These are phyloP conservation scores for Ulmus americana DNA, from an alignment of 331 rosid genomes.

Conservation along the genomic window DNA sequence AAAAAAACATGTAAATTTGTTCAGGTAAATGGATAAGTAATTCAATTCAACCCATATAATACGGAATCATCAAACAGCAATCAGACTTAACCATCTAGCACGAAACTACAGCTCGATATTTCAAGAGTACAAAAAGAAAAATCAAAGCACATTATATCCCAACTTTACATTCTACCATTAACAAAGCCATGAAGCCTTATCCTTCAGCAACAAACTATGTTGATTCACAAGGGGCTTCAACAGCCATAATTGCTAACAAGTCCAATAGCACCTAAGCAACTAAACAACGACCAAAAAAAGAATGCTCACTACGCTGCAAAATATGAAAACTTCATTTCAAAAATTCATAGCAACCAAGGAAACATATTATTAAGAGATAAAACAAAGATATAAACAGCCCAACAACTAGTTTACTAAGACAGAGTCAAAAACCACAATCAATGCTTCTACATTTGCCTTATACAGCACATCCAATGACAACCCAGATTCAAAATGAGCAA, in stretches of 20 bases:
- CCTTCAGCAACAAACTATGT: conserved; percentile 14
- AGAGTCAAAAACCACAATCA: too few species aligned
- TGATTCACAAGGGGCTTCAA: too few species aligned
- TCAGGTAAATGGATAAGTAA: not conserved
- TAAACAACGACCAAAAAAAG: too few species aligned
- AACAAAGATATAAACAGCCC: too few species aligned
- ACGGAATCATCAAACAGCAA: not conserved
- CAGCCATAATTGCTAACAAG: too few species aligned
- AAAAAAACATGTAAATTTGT: not conserved
- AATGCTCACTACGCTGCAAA: too few species aligned
- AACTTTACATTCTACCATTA: not conserved
- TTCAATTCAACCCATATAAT: not conserved
- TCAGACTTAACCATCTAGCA: not conserved
- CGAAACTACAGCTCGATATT: not conserved
- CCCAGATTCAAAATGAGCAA: not conserved
- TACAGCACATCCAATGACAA: not conserved
- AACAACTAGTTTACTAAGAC: too few species aligned
- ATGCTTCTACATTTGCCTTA: not conserved
- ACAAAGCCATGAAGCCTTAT: not conserved
- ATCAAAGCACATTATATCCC: not conserved
- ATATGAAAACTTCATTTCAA: too few species aligned
- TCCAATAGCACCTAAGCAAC: too few species aligned
- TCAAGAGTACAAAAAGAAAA: not conserved
- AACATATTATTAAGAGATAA: too few species aligned
- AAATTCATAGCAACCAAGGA: too few species aligned